These are phyloP conservation scores for Agaricus sinodeliciosus DNA, from an alignment of 768 basidiomycete species.

Conservation along the genomic window DNA sequence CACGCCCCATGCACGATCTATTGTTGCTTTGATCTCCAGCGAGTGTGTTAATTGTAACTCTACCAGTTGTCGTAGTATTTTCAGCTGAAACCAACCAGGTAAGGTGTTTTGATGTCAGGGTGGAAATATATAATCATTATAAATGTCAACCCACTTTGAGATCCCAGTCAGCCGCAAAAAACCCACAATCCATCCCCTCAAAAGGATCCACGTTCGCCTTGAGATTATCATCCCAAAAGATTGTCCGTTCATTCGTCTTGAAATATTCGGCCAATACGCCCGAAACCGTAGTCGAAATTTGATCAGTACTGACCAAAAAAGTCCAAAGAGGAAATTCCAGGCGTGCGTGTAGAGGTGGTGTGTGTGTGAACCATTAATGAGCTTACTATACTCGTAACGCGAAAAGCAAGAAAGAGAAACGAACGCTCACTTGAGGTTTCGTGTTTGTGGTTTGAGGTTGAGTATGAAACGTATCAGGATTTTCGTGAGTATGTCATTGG, in stretches of 20 bases:
- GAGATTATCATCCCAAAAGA: conserved; percentile 74
- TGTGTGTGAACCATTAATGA: conserved; percentile 2
- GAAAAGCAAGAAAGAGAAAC: conserved; percentile 16
- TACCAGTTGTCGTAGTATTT: conserved; percentile 76
- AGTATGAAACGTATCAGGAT: conserved; percentile 72
- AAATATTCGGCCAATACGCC: conserved; percentile 65
- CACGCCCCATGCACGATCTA: conserved; percentile 86
- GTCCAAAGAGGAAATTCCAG: neutral
- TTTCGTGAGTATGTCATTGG: conserved; percentile 65
- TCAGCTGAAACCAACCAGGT: conserved; percentile 44
- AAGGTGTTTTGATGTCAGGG: neutral
- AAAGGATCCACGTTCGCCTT: conserved; percentile 72
- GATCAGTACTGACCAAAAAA: conserved; percentile 55
- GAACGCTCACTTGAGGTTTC: conserved; percentile 76
- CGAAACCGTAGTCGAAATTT: conserved; percentile 72
- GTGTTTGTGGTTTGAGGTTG: conserved; percentile 81
- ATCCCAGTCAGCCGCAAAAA: conserved; percentile 78
- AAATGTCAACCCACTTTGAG: conserved; percentile 49
- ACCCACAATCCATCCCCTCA: conserved; percentile 54
- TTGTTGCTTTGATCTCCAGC: conserved; percentile 57
- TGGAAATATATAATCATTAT: neutral
- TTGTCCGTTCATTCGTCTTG: conserved; percentile 65
- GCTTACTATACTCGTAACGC: conserved; percentile 3
- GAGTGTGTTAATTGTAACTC: conserved; percentile 76
- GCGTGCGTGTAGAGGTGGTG: neutral